These are phyloP conservation scores for Fraxinus dipetala DNA, from an alignment of 305 asterid species.

Conservation along the genomic window DNA sequence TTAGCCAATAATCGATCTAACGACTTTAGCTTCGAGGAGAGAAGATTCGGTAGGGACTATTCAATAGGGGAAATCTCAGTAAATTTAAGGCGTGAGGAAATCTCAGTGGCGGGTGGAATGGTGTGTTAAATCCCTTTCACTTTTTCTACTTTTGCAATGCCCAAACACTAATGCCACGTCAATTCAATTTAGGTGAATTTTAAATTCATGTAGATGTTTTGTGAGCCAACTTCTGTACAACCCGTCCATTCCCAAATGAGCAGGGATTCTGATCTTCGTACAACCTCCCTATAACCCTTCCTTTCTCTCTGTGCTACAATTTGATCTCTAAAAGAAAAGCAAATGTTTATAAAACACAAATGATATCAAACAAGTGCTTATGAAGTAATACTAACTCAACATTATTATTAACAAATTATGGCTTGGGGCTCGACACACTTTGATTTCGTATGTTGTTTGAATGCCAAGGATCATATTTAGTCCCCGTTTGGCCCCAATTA, in stretches of 20 bases:
- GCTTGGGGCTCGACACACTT: background rate
- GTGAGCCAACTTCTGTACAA: background rate
- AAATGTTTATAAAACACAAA: background rate
- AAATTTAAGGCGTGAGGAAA: background rate
- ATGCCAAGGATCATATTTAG: background rate
- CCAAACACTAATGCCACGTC: background rate
- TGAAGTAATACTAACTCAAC: background rate
- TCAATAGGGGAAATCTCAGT: background rate
- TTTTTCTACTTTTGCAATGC: background rate
- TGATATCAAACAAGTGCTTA: background rate
- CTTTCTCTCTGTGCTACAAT: background rate
- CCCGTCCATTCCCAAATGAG: background rate
- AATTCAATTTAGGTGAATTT: background rate
- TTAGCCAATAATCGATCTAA: background rate
- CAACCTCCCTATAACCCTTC: background rate
- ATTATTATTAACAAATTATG: background rate
- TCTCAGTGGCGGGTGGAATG: background rate
- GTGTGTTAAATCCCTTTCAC: background rate
- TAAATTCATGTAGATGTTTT: background rate
- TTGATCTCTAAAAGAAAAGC: background rate
- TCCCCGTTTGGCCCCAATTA: too few relatives aligned
- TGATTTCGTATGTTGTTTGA: background rate
- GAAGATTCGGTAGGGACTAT: background rate
- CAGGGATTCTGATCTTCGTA: background rate
- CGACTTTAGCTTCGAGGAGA: background rate